Evolutionary conservation across 805 yeast genomes (phyloP), one percentile per base, ranked within the genome.

Genomic region (Candida incommunis): DNA sequence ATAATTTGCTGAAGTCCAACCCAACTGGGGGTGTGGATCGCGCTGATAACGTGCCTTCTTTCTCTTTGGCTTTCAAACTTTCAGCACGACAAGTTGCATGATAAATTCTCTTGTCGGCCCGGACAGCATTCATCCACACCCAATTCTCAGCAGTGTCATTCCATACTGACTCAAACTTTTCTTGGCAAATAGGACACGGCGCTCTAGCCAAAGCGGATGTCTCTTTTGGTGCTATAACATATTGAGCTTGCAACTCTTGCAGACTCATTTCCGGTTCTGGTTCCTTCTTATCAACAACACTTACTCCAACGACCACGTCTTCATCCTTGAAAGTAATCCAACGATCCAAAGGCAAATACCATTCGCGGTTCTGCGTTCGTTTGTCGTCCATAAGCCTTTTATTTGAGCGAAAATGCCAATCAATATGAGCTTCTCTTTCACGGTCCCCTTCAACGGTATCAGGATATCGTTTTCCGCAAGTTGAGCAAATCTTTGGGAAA

Each of bases 331-430:
- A 85, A 22, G 71, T 69, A 23, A 74, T 71, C 90, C 95, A 87
- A 40, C 77, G 78, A 22, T 70, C 67, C 50, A 76, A 82, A 49
- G 76, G 78, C 48, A 87, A 63, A 59, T 78, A 88, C 94, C 95
- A 88, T 53, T 78, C 73, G 54, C 96, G 68, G 37, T 84, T 79
- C 58, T 83, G 88, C 25, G 68, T 65, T 4, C 69, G 58, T 27
- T 59, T 60, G 24, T 65, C 69, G 46, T 70, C 73, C 41, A 76
- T 74, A 42, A 83, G 67, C 54, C 82, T 79, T 59, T 84, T 85
- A 61, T 86, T 90, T 40, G 85, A 82, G 54, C 97, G 74, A 67
- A 86, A 87, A 67, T 90, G 97, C 96, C 96, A 90, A 62, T 90
- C 98, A 51, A 86, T 66, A 63, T 92, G 98, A 16, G 75, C 69